Base-by-base conservation (phyloP, 495 filamentous ascomycete species). In the Alectoria sarmentosa region DNA sequence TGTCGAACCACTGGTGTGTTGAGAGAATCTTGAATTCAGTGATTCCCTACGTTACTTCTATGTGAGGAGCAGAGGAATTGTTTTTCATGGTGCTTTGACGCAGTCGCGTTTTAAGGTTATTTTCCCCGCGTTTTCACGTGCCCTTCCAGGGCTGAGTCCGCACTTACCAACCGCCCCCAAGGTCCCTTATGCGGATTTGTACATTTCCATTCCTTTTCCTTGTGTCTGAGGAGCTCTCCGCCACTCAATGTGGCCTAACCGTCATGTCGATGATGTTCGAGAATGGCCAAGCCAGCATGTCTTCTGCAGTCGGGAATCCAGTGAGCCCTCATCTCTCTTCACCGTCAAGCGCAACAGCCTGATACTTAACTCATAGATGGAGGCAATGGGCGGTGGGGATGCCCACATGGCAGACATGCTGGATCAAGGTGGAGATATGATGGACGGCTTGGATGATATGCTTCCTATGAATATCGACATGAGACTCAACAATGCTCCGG, bases 331-430 rank as follows among this genome's bases (percentile, higher is more conserved):
- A 39, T 34, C 9, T 62, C 41, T 61, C 30, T 58, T 23, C 38
- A 41, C 30, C 32, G 15, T 28, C 38, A 49, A n/a, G 28, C 54
- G 28, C 38, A 39, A 11, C 46, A 30, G 38, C 57, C 61, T 68
- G 23, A 58, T 58, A 23, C 34, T 7, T 26, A 14, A 34, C 0
- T 34, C 30, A 36, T 41, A 72, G 70, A 70, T 72, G 65, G 68
- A 62, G 19, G 60, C 58, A 14, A 63, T 67, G 60, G 66, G 58
- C 19, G 69, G 63, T 7, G 65, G 66, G 39, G 74, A 76, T 65
- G 64, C 71, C 36, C 70, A 74, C 15, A 78, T 78, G 76, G 68
- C 67, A 39, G 74, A 73, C 39, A 75, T 77, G 67, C 65, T 78
- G 23, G 74, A 76, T 38, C 70, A 70, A 34, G 64, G 67, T 44